These are phyloP conservation scores for Paraglomus brasilianum DNA, from an alignment of 192 early-diverging fungal species.

Conservation along the genomic window DNA sequence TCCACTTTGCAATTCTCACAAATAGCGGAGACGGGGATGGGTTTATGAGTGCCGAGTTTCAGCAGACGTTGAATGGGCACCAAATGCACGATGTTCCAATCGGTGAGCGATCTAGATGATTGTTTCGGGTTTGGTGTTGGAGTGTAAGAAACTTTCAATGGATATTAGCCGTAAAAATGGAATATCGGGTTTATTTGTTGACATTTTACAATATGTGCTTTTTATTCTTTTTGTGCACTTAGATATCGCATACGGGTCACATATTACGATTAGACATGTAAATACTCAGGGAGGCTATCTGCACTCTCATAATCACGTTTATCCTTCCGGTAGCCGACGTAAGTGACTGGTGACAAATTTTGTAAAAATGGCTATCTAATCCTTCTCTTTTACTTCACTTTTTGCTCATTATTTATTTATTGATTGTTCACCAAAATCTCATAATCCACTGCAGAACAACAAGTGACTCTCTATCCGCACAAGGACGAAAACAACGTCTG, in stretches of 20 bases:
- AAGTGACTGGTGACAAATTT: slow-evolving; percentile 12
- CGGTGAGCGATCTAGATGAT: slow-evolving; percentile 52
- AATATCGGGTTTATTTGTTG: neutral
- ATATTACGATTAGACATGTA: slow-evolving; percentile 63
- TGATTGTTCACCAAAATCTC: neutral
- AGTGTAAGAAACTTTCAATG: neutral
- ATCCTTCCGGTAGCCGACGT: slow-evolving; percentile 79
- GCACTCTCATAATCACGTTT: slow-evolving; percentile 66
- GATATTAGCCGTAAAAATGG: neutral
- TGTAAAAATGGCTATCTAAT: neutral
- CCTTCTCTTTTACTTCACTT: neutral
- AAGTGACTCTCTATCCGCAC: slow-evolving; percentile 47
- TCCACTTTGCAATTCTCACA: slow-evolving; percentile 84
- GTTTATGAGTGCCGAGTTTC: slow-evolving; percentile 90
- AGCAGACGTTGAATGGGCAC: slow-evolving; percentile 76
- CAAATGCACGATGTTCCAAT: slow-evolving; percentile 47
- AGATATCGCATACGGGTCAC: slow-evolving; percentile 67
- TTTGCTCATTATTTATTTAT: neutral
- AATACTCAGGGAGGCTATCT: slow-evolving; percentile 74
- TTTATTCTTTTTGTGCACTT: slow-evolving; percentile 17
- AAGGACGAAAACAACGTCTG: slow-evolving; percentile 90
- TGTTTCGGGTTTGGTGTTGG: slow-evolving; percentile 34
- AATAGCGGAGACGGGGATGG: slow-evolving; percentile 86
- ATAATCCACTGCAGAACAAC: slow-evolving; percentile 39
- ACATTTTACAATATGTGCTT: neutral